These are phyloP conservation scores for Gossypium laxum DNA, from an alignment of 441 rosid genomes.

Conservation along the genomic window DNA sequence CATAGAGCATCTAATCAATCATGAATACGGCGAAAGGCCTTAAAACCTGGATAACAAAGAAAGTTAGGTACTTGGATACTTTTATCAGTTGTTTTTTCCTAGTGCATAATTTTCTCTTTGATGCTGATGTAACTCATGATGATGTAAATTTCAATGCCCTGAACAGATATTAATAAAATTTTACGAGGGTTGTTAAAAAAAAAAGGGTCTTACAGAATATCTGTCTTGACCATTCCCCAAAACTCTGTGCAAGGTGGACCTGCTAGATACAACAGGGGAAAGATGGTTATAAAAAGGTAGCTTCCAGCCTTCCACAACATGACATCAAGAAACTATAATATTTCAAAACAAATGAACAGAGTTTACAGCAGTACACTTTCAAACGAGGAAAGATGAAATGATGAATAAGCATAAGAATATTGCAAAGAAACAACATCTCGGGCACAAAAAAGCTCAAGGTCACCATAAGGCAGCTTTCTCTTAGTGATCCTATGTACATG, in stretches of 20 bases:
- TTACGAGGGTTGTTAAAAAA: not conserved
- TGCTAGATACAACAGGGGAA: slow-evolving; percentile 19
- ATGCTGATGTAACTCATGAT: too few relatives aligned
- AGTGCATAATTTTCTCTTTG: too few relatives aligned
- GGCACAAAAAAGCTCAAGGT: not conserved
- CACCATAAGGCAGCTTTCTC: not conserved
- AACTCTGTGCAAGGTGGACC: slow-evolving; percentile 89
- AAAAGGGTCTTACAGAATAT: slow-evolving; percentile 56
- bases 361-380: not conserved
- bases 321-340: not conserved
- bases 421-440: not conserved
- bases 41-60: slow-evolving; percentile 6
- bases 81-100: too few relatives aligned
- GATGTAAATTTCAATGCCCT: too few relatives aligned
- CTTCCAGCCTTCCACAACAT: not conserved
- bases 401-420: not conserved
- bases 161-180: too few relatives aligned
- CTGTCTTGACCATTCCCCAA: slow-evolving; percentile 69
- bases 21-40: not conserved
- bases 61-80: not conserved
- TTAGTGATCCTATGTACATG: not conserved
- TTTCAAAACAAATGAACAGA: not conserved
- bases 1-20: not conserved
- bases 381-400: not conserved
- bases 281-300: not conserved